phyloP scores from a whole-genome alignment of 139 green algal species.

The Coccomyxa sp. region DNA sequence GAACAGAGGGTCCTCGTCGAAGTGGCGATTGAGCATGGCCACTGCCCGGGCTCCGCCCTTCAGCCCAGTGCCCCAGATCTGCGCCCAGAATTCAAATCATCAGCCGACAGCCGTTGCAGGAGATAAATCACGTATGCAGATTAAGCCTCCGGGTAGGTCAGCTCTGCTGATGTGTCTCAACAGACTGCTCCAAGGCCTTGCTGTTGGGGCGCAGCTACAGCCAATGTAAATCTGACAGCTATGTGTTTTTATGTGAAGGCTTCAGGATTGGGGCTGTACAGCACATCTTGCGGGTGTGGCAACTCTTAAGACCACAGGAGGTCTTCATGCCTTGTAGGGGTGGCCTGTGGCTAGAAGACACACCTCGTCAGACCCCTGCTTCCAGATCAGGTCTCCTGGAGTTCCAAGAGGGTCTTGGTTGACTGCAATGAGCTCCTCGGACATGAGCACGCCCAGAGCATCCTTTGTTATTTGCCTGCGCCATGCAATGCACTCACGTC shows the following conservation, averaged over 20 bases:
- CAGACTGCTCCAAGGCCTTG: too few relatives aligned
- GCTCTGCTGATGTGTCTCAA: too few relatives aligned
- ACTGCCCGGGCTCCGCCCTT: slow-evolving; percentile 34
- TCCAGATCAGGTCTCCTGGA: slow-evolving; percentile 54
- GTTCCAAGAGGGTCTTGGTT: slow-evolving; percentile 59
- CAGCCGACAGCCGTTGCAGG: not conserved
- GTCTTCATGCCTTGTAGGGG: too few relatives aligned
- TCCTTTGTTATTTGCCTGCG: slow-evolving; percentile 5
- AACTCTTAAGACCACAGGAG: not conserved
- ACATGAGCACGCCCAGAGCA: slow-evolving; percentile 26
- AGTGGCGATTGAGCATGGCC: slow-evolving; percentile 45
- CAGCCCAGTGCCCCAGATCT: slow-evolving; percentile 41
- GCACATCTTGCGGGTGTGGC: not conserved
- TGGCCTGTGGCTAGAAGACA: not conserved
- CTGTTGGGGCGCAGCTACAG: too few relatives aligned
- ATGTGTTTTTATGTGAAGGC: too few relatives aligned
- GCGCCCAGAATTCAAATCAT: not conserved
- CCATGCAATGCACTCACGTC: not conserved
- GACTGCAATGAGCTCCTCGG: slow-evolving; percentile 51
- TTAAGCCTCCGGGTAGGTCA: too few relatives aligned
- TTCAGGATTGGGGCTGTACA: too few relatives aligned
- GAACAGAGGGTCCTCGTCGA: slow-evolving; percentile 6
- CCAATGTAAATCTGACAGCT: too few relatives aligned
- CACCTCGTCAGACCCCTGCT: slow-evolving; percentile 28
- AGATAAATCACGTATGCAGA: not conserved